phyloP scores from a whole-genome alignment of 106 monocot genomes.

The Phalaenopsis aphrodite region DNA sequence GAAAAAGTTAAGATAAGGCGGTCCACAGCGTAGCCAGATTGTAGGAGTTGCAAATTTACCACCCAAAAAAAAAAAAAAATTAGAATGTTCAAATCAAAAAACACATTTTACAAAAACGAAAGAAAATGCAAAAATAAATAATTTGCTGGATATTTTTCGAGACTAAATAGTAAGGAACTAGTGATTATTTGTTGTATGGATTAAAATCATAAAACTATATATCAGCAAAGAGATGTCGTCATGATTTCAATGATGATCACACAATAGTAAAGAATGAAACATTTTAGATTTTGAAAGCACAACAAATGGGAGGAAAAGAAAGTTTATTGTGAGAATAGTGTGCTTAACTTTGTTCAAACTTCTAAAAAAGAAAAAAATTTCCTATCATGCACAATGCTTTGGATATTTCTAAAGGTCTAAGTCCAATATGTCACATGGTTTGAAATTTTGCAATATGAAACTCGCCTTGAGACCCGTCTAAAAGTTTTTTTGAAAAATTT shows the following conservation, averaged over 20 bases:
- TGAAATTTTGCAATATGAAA: no score
- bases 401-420: neutral
- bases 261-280: neutral
- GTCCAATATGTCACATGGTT: neutral
- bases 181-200: neutral
- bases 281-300: neutral
- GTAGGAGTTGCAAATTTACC: neutral
- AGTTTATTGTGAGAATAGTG: neutral
- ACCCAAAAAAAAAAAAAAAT: neutral
- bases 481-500: no score
- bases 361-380: neutral
- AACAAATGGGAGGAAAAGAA: neutral
- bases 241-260: neutral
- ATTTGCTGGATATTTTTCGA: no score
- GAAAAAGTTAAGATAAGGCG: neutral
- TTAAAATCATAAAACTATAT: neutral
- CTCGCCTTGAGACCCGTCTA: no score
- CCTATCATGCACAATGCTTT: neutral
- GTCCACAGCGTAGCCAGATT: neutral
- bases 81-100: neutral
- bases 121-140: neutral
- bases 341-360: neutral
- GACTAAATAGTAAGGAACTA: neutral
- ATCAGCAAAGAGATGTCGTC: neutral
- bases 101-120: neutral